Evolutionary conservation across 805 yeast genomes (phyloP).

Genomic region (Wickerhamomyces mucosus): DNA sequence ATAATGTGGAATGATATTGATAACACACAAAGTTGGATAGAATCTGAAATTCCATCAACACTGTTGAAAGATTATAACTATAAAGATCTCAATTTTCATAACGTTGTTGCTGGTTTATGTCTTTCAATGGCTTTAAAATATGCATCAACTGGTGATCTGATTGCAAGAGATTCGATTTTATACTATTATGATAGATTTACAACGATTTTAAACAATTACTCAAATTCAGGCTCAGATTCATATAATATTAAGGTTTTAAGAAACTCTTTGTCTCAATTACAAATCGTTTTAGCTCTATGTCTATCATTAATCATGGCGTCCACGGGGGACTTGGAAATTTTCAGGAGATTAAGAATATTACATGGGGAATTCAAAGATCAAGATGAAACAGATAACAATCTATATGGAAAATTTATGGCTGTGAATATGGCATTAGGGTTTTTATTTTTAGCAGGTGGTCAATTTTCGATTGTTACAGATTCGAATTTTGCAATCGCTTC

Average conservation of each 20-base stretch:
- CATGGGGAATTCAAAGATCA: slow-evolving; percentile 35
- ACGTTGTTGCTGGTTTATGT: slow-evolving; percentile 66
- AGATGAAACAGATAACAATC: slow-evolving; percentile 16
- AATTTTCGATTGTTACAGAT: slow-evolving; percentile 57
- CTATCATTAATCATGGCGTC: slow-evolving; percentile 79
- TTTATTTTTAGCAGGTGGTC: slow-evolving; percentile 87
- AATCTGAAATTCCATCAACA: slow-evolving; percentile 41
- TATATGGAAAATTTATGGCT: slow-evolving; percentile 68
- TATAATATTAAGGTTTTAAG: slow-evolving; percentile 53
- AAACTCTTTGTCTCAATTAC: slow-evolving; percentile 43
- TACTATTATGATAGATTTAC: slow-evolving; percentile 24
- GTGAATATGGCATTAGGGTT: slow-evolving; percentile 79
- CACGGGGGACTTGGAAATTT: slow-evolving; percentile 73
- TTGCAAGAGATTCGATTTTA: slow-evolving; percentile 47
- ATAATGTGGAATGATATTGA: slow-evolving; percentile 18
- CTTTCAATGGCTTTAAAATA: slow-evolving; percentile 64
- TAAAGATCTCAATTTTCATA: slow-evolving; percentile 41
- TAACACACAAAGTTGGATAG: slow-evolving; percentile 12
- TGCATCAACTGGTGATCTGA: slow-evolving; percentile 57
- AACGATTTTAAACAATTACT: slow-evolving; percentile 5
- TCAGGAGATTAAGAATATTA: slow-evolving; percentile 61
- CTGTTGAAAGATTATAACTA: slow-evolving; percentile 24
- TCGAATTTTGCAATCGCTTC: slow-evolving; percentile 59
- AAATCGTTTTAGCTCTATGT: slow-evolving; percentile 53
- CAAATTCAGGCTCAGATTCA: slow-evolving; percentile 18